These are phyloP conservation scores for Halophytophthora polymorphica DNA, from an alignment of 352 stramenopile species.

Conservation along the genomic window DNA sequence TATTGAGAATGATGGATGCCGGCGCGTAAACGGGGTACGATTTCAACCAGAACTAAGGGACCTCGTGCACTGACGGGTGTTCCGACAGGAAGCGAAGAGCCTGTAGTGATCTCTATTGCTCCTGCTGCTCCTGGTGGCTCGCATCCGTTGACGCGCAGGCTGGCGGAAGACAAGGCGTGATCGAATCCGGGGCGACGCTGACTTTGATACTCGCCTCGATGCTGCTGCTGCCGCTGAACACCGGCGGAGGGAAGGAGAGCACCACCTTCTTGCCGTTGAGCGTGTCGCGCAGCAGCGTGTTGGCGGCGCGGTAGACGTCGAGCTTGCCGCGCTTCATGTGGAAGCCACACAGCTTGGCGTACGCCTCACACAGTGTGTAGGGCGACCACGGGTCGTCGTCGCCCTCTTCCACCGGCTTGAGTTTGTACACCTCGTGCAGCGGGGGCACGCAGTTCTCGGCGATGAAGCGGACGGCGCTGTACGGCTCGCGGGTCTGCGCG, in stretches of 20 bases:
- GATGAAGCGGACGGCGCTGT: slow-evolving; percentile 81
- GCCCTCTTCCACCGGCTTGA: slow-evolving; percentile 67
- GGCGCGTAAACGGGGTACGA: neutral
- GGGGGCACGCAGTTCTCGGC: slow-evolving; percentile 75
- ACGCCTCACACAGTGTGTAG: slow-evolving; percentile 73
- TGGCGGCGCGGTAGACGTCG: slow-evolving; percentile 75
- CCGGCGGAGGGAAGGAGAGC: slow-evolving; percentile 67
- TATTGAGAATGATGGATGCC: neutral
- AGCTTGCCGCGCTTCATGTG: slow-evolving; percentile 69
- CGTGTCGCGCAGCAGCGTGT: slow-evolving; percentile 69
- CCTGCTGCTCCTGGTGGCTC: no score
- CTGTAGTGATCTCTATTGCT: slow-evolving; percentile 2
- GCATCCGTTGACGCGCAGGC: no score
- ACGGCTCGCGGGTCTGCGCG: slow-evolving; percentile 82
- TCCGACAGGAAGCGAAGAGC: neutral
- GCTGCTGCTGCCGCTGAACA: neutral
- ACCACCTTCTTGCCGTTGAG: slow-evolving; percentile 82
- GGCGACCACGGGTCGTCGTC: slow-evolving; percentile 66
- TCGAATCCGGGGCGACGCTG: no score
- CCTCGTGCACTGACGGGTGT: neutral
- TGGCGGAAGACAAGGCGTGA: no score
- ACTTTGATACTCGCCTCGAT: slow-evolving; percentile 4
- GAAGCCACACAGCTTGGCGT: slow-evolving; percentile 71
- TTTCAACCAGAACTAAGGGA: neutral
- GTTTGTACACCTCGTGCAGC: slow-evolving; percentile 79